phyloP scores from a whole-genome alignment of 2,329 filamentous ascomycete genomes.

The Paraphoma sp. region DNA sequence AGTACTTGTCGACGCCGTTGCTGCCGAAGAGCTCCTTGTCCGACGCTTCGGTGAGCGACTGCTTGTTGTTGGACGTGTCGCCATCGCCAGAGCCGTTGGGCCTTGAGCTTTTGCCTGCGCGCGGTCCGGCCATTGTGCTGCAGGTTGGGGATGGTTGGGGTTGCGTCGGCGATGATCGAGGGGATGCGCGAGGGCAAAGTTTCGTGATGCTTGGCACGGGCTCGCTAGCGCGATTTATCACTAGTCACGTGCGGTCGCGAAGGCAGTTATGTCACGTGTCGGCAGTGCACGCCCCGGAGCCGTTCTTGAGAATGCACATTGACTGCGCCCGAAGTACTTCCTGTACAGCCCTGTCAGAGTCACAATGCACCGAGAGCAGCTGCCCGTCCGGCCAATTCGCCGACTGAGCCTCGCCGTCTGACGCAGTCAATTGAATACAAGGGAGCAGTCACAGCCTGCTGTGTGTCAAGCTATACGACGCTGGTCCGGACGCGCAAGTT shows the following conservation, averaged over 20 bases:
- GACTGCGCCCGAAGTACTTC: not conserved
- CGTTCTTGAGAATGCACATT: too few species aligned
- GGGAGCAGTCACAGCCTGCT: not conserved
- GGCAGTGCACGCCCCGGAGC: not conserved
- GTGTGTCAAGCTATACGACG: not conserved
- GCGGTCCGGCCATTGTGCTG: slow-evolving; percentile 44
- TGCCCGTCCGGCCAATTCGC: not conserved
- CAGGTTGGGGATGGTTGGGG: slow-evolving; percentile 23
- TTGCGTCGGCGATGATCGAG: slow-evolving; percentile 16
- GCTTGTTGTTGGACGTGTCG: slow-evolving; percentile 89
- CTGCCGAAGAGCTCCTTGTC: slow-evolving; percentile 84
- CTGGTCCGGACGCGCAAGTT: not conserved
- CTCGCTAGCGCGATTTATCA: slow-evolving; percentile 10
- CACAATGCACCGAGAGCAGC: not conserved
- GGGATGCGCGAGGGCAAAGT: slow-evolving; percentile 19
- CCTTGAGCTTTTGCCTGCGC: slow-evolving; percentile 73
- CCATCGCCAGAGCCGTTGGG: slow-evolving; percentile 79
- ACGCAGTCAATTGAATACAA: not conserved
- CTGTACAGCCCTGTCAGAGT: not conserved
- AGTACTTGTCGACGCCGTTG: slow-evolving; percentile 78
- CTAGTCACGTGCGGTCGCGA: slow-evolving; percentile 1
- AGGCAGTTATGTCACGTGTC: too few species aligned
- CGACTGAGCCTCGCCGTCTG: not conserved
- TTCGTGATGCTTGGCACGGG: slow-evolving; percentile 20
- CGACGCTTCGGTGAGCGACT: slow-evolving; percentile 86